These are phyloP conservation scores for Stachybotrys chlorohalonatus DNA, from an alignment of 2,329 filamentous ascomycete genomes.

Conservation along the genomic window DNA sequence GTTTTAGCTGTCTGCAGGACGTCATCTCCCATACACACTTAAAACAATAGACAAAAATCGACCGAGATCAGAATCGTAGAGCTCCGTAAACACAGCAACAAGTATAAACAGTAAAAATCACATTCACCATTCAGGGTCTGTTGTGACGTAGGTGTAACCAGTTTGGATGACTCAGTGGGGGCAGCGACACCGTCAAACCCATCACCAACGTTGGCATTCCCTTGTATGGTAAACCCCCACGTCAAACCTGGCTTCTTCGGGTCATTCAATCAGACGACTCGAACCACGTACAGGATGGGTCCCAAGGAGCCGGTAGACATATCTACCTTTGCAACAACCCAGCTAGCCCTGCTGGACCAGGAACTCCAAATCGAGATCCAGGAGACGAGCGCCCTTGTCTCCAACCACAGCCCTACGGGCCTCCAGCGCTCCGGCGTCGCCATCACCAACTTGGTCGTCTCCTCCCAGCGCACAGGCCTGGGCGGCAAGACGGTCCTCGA, in stretches of 20 bases:
- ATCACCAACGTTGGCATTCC: background rate
- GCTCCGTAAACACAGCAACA: too few species aligned
- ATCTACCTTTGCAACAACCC: slow-evolving; percentile 58
- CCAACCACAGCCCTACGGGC: slow-evolving; percentile 56
- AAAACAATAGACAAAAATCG: background rate
- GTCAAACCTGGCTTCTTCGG: background rate
- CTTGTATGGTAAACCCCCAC: background rate
- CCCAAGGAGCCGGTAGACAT: slow-evolving; percentile 45
- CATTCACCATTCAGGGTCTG: background rate
- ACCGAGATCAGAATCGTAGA: background rate
- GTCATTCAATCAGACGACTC: background rate
- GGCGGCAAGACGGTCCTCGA: slow-evolving; percentile 88
- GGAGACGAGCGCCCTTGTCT: slow-evolving; percentile 59
- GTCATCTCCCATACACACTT: background rate
- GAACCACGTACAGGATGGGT: slow-evolving; percentile 18
- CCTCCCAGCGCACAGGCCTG: slow-evolving; percentile 74
- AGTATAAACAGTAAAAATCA: background rate
- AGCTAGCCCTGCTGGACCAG: slow-evolving; percentile 59
- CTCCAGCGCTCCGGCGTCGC: slow-evolving; percentile 73
- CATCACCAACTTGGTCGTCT: slow-evolving; percentile 64
- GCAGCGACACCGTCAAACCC: background rate
- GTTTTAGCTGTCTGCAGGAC: too few species aligned
- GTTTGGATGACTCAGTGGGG: background rate
- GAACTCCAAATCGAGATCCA: slow-evolving; percentile 66
- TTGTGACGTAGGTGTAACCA: background rate